Evolutionary conservation across 2,329 filamentous ascomycete genomes (phyloP), one percentile per base, ranked within the genome.

Genomic region (Exophiala sp.): DNA sequence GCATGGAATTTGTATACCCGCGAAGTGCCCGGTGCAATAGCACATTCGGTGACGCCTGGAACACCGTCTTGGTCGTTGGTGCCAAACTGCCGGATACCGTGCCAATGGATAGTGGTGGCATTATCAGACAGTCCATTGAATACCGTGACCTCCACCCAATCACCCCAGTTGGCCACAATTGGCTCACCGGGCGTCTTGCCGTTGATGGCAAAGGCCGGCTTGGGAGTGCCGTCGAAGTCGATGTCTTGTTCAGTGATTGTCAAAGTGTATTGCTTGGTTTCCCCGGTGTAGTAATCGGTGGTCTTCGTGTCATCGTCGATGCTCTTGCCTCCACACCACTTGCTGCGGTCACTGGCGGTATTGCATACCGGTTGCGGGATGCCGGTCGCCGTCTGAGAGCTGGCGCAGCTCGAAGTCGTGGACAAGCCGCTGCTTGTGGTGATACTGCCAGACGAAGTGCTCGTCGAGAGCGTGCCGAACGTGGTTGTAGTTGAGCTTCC

Each of bases 121-220:
- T 84, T 83, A 53, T 72, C 62, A 7, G 66, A 65, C 65, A 73
- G 46, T 40, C 69, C 58, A 62, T 82, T 85, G 27, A 67, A 75
- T 5, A 84, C 73, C 44, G 76, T 76, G 10, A 81, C 64, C n/a
- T 66, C 61, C 3, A 82, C 67, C 24, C 55, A 67, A 59, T 83
- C 80, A 32, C 79, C 80, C 79, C 79, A 82, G 63, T 82, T 75
- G 14, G 77, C 82, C 52, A 77, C 74, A 46, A 89, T 79, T 11
- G 74, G 69, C 1, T 85, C 85, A 0, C 82, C 85, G 1, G 85
- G 85, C 53, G 79, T 83, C 37, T 79, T 74, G 7, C 77, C 78
- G 62, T 85, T 84, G 62, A 86, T 84, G 27, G 82, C 78, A 46
- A 88, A 77, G 71, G 84, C 60, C 6, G 71, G 68, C 8, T 75